A percentile compares a stretch with the other conserved stretches of the same genome.
Conservation (phyloP, 768 basidiomycete species). For the Mycena leptocephala region DNA sequence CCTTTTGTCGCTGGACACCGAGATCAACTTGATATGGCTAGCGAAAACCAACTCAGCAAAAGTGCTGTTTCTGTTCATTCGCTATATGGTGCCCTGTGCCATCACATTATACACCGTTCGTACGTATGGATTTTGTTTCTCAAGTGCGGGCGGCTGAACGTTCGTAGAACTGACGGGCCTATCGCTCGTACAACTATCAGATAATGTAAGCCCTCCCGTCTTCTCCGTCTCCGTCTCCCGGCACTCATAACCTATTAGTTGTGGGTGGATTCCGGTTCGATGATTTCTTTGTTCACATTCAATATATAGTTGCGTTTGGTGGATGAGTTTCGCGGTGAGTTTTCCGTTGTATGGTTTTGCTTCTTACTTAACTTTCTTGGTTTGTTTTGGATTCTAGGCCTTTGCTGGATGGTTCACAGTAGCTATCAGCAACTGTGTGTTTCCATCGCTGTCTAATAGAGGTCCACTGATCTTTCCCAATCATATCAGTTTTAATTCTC, state of each 20-base stretch:
- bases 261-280: conserved; percentile 11
- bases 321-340: conserved; percentile 32
- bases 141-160: background rate
- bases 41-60: conserved; percentile 22
- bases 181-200: background rate
- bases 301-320: conserved; percentile 20
- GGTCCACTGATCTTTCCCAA: background rate
- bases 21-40: conserved; percentile 30
- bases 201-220: conserved; percentile 14
- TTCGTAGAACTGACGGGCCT: conserved; percentile 25
- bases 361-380: background rate
- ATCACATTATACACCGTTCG: conserved; percentile 29
- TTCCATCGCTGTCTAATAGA: background rate
- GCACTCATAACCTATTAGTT: conserved; percentile 16
- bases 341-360: background rate
- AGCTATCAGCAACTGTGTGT: conserved; percentile 31
- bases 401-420: conserved; percentile 27
- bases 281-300: background rate
- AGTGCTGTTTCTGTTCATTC: conserved; percentile 28
- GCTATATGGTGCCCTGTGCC: conserved; percentile 27
- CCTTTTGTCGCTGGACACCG: conserved; percentile 25
- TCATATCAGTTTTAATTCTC: conserved; percentile 31
- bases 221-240: background rate
- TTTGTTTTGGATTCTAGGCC: no score
- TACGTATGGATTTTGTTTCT: background rate